A percentile compares a stretch with the other conserved stretches of the same genome.
Evolutionary conservation across 169 alveolate genomes (phyloP).

Genomic region (Eimeria necatrix): DNA sequence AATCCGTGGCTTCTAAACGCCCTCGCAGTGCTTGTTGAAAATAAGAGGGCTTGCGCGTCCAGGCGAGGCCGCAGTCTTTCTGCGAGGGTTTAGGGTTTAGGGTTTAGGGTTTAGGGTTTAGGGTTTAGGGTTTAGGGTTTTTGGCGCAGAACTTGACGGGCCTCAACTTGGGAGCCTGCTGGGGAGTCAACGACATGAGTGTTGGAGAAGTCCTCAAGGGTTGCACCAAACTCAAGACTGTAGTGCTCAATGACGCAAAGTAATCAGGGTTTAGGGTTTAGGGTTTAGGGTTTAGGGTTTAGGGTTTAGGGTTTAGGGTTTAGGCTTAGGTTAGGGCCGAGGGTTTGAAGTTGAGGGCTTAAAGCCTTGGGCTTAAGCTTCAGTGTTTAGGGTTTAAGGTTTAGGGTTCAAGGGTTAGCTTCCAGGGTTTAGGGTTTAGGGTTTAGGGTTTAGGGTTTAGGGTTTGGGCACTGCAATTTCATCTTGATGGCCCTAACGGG

Average conservation of each 20-base stretch:
- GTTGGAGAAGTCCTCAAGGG: constrained; percentile 28
- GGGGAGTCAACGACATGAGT: constrained; percentile 78
- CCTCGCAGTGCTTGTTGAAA: neutral
- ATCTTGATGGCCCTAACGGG: neutral
- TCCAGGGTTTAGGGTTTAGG: neutral
- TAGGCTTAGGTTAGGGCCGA: no score
- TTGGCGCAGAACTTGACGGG: constrained; percentile 51
- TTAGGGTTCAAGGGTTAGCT: neutral
- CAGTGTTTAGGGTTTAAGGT: neutral
- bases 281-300: constrained; percentile 36
- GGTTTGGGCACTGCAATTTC: neutral
- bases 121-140: constrained; percentile 26
- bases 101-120: constrained; percentile 21
- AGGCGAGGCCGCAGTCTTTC: no score
- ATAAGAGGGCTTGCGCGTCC: no score
- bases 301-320: neutral
- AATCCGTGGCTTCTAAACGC: neutral
- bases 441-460: constrained; percentile 22
- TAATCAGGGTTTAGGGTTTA: constrained; percentile 24
- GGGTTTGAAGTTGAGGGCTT: neutral
- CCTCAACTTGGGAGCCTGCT: constrained; percentile 75
- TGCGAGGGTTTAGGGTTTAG: constrained; percentile 27
- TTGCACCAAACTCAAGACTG: constrained; percentile 56
- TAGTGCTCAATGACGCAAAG: constrained; percentile 79
- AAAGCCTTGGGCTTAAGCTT: neutral